Percentiles rank a stretch among this genome's conserved stretches.
These are phyloP conservation scores for Xanthoconium purpureum DNA, from an alignment of 768 basidiomycete genomes.

Conservation along the genomic window DNA sequence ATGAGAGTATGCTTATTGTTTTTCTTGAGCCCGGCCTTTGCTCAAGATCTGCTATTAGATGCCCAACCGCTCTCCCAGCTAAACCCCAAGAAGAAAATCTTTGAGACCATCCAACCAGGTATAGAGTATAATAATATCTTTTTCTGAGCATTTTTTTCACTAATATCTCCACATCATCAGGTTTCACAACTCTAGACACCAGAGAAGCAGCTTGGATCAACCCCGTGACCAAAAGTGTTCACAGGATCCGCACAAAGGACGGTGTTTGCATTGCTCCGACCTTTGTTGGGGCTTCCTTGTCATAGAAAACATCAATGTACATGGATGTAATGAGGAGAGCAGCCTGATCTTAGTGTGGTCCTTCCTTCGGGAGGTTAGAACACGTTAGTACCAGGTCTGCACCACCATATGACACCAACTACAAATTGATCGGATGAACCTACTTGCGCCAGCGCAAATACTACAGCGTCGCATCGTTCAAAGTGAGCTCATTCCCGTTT, in stretches of 20 bases:
- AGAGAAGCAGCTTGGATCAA: slow-evolving; percentile 87
- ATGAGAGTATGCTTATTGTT: slow-evolving; percentile 55
- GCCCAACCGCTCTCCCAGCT: slow-evolving; percentile 74
- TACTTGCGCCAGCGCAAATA: too few species aligned
- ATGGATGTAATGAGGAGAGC: neutral
- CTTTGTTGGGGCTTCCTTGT: slow-evolving; percentile 88
- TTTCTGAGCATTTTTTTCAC: neutral
- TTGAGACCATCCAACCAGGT: slow-evolving; percentile 95
- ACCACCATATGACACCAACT: too few species aligned
- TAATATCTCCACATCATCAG: slow-evolving; percentile 32
- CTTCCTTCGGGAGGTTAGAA: too few species aligned
- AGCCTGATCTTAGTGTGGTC: too few species aligned
- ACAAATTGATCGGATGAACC: too few species aligned
- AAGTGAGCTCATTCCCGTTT: too few species aligned
- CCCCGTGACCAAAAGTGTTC: slow-evolving; percentile 70
- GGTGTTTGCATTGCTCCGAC: slow-evolving; percentile 81
- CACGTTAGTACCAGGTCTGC: too few species aligned
- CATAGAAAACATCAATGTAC: slow-evolving; percentile 44
- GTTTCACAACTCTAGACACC: slow-evolving; percentile 85
- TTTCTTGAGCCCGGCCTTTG: neutral
- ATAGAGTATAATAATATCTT: slow-evolving; percentile 8
- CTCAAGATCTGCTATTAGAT: slow-evolving; percentile 35
- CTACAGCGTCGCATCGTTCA: too few species aligned
- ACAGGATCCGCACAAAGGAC: slow-evolving; percentile 82
- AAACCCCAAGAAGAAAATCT: slow-evolving; percentile 99